Evolutionary conservation across 257 asterid species (phyloP), one percentile per base, ranked within the genome.

Genomic region (Solanum sparsipilum): DNA sequence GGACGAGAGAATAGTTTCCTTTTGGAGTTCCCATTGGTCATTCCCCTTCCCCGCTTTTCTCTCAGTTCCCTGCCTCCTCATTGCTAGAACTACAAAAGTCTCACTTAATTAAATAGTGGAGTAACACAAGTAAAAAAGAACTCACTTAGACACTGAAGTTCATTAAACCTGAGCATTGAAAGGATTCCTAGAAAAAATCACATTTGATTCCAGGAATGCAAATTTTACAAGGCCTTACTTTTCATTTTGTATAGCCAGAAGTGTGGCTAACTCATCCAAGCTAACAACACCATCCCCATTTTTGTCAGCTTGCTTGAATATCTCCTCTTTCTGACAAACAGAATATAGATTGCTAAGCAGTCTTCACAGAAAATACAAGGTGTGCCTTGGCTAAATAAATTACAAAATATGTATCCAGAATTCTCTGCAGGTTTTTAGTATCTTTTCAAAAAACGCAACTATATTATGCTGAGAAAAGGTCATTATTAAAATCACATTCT

Each of bases 181-280:
- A 68, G 41, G 41, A 81, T 52, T 29, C 35, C 41, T 81, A 27
- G n/a, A 29, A 46, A 81, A 27, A 46, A 31, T 29, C 41, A 81
- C 29, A 48, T 16, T 46, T 16, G 20, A 81, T 46, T 46, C 29
- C 70, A 81, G 29, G 85, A 27, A 81, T 48, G 41, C 41, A 81
- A 81, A 81, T 81, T 81, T 81, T 81, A 81, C 11, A 25, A 46
- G 89, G 87, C 90, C 91, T 87, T 94, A 97, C 99, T 89, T 93
- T 93, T 95, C 99, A 90, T 95, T 98, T 81, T 96, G 98, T 89
- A 94, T 90, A 87, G 99, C 96, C 88, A 97, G 93, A 90, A 97
- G 99, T 93, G 91, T 88, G 89, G 99, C 99, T 94, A 97, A 92
- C 92, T 97, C 99, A 92, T 97, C 99, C 88, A 97, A 90, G 93